A percentile compares a stretch with the other conserved stretches of the same genome.
These are phyloP conservation scores for Colletotrichum sp. DNA, from an alignment of 2,329 filamentous ascomycete species.

Conservation along the genomic window DNA sequence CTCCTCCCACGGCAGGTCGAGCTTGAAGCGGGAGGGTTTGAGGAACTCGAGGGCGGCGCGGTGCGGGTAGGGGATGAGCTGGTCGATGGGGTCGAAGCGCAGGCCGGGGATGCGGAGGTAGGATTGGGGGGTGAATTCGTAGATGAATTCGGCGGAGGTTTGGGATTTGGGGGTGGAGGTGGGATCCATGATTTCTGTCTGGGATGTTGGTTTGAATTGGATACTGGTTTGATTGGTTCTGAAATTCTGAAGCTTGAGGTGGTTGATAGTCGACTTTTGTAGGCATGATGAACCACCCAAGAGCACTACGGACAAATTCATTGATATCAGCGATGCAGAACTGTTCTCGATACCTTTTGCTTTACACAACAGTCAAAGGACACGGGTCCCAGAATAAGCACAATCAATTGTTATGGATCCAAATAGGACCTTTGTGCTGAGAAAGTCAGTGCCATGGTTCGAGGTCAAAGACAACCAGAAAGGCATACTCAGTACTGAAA, in stretches of 20 bases:
- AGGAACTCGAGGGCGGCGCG: background rate
- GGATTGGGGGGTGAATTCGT: background rate
- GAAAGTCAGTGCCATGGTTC: background rate
- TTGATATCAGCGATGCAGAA: background rate
- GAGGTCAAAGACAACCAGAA: background rate
- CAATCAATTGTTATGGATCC: background rate
- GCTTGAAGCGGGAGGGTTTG: background rate
- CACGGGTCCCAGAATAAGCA: accelerated
- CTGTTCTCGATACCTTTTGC: background rate
- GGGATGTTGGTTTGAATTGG: background rate
- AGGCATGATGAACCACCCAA: background rate
- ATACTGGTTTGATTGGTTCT: accelerated
- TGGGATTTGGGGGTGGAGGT: background rate
- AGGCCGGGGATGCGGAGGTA: constrained; percentile 17
- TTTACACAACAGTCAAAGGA: background rate
- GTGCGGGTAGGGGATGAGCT: background rate
- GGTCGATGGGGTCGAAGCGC: background rate
- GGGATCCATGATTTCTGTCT: background rate
- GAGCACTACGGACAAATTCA: background rate
- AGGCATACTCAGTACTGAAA: background rate
- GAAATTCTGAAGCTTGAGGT: background rate
- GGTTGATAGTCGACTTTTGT: background rate
- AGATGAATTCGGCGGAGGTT: background rate
- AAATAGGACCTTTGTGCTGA: background rate
- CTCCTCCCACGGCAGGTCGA: background rate